Evolutionary conservation across 192 early-diverging fungal species (phyloP).

Genomic region (Thoreauomyces humboldtii): DNA sequence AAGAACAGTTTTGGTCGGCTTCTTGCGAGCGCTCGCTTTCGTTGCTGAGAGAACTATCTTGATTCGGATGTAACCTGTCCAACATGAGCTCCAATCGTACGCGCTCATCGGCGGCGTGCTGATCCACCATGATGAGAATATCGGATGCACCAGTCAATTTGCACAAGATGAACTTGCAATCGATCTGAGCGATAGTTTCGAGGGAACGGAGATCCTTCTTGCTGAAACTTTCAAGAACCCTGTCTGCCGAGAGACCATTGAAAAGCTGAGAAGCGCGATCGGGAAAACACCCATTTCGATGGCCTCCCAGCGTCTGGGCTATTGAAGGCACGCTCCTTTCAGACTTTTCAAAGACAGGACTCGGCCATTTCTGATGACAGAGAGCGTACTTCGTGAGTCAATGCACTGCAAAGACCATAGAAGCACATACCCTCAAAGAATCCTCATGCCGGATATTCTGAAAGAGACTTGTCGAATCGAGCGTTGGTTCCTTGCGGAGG

Average conservation of each 20-base stretch:
- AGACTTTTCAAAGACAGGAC: conserved; percentile 37
- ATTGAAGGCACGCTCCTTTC: not conserved
- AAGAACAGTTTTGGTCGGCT: not conserved
- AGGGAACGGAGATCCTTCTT: conserved; percentile 43
- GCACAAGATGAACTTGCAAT: conserved; percentile 65
- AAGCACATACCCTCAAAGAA: conserved; percentile 6
- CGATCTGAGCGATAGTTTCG: conserved; percentile 61
- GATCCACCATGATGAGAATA: conserved; percentile 62
- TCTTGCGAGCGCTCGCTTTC: not conserved
- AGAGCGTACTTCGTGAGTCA: no score
- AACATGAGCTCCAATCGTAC: conserved; percentile 61
- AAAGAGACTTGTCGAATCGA: not conserved
- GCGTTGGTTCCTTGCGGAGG: no score
- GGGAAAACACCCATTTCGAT: not conserved
- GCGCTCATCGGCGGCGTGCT: conserved; percentile 80
- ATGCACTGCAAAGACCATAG: no score
- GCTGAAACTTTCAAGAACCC: conserved; percentile 29
- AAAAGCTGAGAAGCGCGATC: conserved; percentile 6
- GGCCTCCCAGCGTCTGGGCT: not conserved
- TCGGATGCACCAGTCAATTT: conserved; percentile 4
- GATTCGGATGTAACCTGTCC: not conserved
- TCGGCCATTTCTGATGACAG: conserved; percentile 35
- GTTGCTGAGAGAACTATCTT: conserved; percentile 3
- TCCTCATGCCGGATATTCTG: conserved; percentile 6
- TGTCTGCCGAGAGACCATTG: not conserved